Conservation (phyloP, 2,329 filamentous ascomycete genomes). For the Fusarium nygamai region DNA sequence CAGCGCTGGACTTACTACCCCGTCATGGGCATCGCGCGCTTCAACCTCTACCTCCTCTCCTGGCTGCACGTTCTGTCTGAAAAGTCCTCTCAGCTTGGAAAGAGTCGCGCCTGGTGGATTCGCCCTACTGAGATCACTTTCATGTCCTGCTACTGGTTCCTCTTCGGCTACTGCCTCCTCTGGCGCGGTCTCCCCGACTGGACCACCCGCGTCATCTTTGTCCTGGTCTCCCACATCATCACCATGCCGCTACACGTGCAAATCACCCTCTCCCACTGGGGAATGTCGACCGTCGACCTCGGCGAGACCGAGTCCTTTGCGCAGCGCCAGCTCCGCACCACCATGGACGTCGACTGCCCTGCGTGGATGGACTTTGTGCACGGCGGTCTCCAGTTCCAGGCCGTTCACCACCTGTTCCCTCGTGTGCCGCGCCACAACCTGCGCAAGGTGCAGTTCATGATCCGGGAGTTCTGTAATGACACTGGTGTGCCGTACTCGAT, state of each 20-base stretch:
- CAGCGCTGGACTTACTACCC: slow-evolving; percentile 77
- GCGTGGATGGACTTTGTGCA: slow-evolving; percentile 78
- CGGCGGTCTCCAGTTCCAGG: slow-evolving; percentile 78
- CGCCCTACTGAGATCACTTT: slow-evolving; percentile 72
- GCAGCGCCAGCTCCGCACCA: slow-evolving; percentile 75
- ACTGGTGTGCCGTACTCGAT: slow-evolving; percentile 71
- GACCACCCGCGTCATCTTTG: slow-evolving; percentile 67
- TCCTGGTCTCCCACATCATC: slow-evolving; percentile 71
- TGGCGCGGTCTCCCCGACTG: slow-evolving; percentile 68
- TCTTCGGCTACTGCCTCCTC: slow-evolving; percentile 73
- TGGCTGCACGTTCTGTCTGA: slow-evolving; percentile 71
- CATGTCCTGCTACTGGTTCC: slow-evolving; percentile 72
- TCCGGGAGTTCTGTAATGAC: slow-evolving; percentile 72
- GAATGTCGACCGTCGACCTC: slow-evolving; percentile 74
- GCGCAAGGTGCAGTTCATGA: slow-evolving; percentile 66
- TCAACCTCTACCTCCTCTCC: slow-evolving; percentile 76
- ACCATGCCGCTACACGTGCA: slow-evolving; percentile 77
- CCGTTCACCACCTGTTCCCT: slow-evolving; percentile 75
- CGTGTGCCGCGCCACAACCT: slow-evolving; percentile 75
- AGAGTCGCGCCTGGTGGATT: slow-evolving; percentile 71
- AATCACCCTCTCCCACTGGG: slow-evolving; percentile 78
- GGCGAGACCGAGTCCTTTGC: slow-evolving; percentile 73
- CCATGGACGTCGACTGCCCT: slow-evolving; percentile 79
- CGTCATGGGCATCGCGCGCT: slow-evolving; percentile 72
- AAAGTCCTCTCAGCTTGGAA: slow-evolving; percentile 64